Conservation (phyloP, 805 yeast species). For the Kodamaea laetipori region DNA sequence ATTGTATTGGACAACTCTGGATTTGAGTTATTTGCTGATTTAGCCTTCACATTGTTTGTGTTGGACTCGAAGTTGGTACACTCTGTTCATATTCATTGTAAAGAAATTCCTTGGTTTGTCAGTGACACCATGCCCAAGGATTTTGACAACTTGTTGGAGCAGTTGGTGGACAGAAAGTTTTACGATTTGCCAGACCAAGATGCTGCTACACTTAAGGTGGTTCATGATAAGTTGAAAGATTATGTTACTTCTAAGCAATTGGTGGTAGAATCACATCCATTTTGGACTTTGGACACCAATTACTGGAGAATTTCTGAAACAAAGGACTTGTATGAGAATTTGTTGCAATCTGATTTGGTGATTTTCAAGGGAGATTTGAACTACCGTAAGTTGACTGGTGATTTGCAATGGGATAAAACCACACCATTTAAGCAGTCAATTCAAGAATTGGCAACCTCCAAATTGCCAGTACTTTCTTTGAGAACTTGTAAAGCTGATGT, state of each 20-base stretch:
- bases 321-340: slow-evolving; percentile 57
- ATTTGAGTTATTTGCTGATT: slow-evolving; percentile 89
- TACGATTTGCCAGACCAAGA: slow-evolving; percentile 46
- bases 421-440: slow-evolving; percentile 75
- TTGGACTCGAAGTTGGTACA: slow-evolving; percentile 68
- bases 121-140: slow-evolving; percentile 92
- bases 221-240: slow-evolving; percentile 24
- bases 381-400: slow-evolving; percentile 92
- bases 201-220: slow-evolving; percentile 23
- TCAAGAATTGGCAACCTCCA: slow-evolving; percentile 62
- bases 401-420: slow-evolving; percentile 81
- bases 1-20: slow-evolving; percentile 92
- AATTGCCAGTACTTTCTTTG: slow-evolving; percentile 68
- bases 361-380: slow-evolving; percentile 95
- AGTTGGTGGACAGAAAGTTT: slow-evolving; percentile 52
- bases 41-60: slow-evolving; percentile 55
- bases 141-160: slow-evolving; percentile 56
- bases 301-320: slow-evolving; percentile 78
- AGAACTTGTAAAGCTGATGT: slow-evolving; percentile 98
- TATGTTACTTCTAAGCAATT: slow-evolving; percentile 26
- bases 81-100: slow-evolving; percentile 78
- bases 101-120: slow-evolving; percentile 95
- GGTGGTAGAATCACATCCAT: slow-evolving; percentile 53
- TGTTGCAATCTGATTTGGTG: slow-evolving; percentile 65
- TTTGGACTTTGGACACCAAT: slow-evolving; percentile 83